These are phyloP conservation scores for Metschnikowia lachancei DNA, from an alignment of 805 yeast genomes.

Conservation along the genomic window DNA sequence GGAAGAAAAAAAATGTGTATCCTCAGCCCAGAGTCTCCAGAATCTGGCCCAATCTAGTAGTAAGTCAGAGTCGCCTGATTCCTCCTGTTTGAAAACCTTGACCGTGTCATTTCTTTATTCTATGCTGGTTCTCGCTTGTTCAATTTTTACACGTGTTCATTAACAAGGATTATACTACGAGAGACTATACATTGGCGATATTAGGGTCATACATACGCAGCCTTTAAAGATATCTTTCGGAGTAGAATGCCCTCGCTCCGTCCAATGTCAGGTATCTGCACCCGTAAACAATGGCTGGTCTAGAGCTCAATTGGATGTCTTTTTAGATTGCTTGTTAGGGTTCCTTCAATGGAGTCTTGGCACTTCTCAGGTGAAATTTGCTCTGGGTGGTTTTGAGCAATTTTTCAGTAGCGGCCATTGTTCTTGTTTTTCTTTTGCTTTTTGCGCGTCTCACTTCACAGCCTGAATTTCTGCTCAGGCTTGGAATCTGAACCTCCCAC, in stretches of 20 bases:
- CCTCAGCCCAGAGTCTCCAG: not conserved
- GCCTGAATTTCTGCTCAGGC: not conserved
- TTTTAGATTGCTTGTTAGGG: not conserved
- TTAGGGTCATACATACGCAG: not conserved
- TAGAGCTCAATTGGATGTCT: not conserved
- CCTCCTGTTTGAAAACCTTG: too few species aligned
- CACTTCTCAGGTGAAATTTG: conserved; percentile 1
- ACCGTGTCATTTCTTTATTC: too few species aligned
- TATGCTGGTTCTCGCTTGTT: not conserved
- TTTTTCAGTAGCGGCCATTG: not conserved
- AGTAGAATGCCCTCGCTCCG: conserved; percentile 5
- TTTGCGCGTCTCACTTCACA: not conserved
- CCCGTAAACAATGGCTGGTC: not conserved
- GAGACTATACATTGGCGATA: not conserved
- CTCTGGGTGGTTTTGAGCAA: conserved; percentile 2
- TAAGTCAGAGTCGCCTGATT: too few species aligned
- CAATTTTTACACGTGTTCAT: not conserved
- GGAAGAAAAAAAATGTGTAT: not conserved
- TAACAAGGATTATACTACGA: not conserved
- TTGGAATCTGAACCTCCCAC: not conserved
- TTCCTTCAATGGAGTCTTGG: conserved; percentile 1
- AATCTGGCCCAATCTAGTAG: not conserved
- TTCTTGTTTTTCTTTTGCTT: not conserved
- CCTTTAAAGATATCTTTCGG: not conserved
- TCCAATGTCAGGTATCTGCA: not conserved